Percentiles rank a stretch among this genome's conserved stretches.
Conservation (phyloP, 2,329 filamentous ascomycete genomes). For the Talaromyces verruculosus region DNA sequence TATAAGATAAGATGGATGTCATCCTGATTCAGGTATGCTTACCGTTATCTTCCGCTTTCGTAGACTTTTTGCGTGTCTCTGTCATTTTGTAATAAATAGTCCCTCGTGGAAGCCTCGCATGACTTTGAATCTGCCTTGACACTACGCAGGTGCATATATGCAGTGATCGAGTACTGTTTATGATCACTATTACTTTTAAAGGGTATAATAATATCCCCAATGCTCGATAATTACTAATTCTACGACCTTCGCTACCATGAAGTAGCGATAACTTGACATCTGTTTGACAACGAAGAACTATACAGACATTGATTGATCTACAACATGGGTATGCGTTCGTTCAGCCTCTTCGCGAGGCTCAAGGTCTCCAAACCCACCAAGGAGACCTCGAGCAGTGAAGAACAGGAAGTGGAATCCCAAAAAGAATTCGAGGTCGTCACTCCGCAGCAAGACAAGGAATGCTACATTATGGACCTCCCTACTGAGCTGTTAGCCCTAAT, state of each 20-base stretch:
- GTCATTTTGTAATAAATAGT: background rate
- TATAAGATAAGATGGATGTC: slow-evolving; percentile 34
- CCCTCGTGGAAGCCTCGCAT: slow-evolving; percentile 19
- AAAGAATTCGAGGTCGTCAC: slow-evolving; percentile 17
- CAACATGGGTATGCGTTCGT: slow-evolving; percentile 13
- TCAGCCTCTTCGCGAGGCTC: slow-evolving; percentile 31
- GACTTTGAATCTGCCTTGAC: slow-evolving; percentile 11
- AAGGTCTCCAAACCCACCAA: slow-evolving; percentile 26
- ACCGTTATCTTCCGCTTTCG: slow-evolving; percentile 33
- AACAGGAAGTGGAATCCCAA: slow-evolving; percentile 18
- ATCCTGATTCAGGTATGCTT: slow-evolving; percentile 21
- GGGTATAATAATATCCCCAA: background rate
- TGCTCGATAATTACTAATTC: background rate
- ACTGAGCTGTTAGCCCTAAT: slow-evolving; percentile 42
- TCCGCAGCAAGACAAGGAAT: slow-evolving; percentile 25
- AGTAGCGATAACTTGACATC: background rate
- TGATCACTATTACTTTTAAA: background rate
- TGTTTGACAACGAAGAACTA: background rate
- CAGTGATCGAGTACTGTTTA: background rate
- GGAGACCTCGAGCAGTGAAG: slow-evolving; percentile 25
- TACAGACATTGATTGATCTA: background rate
- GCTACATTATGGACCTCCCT: slow-evolving; percentile 39
- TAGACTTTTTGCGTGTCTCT: slow-evolving; percentile 4
- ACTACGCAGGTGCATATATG: background rate
- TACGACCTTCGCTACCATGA: background rate